Conservation (phyloP, 2,329 filamentous ascomycete species). For the Sporothrix pseudoabietina region DNA sequence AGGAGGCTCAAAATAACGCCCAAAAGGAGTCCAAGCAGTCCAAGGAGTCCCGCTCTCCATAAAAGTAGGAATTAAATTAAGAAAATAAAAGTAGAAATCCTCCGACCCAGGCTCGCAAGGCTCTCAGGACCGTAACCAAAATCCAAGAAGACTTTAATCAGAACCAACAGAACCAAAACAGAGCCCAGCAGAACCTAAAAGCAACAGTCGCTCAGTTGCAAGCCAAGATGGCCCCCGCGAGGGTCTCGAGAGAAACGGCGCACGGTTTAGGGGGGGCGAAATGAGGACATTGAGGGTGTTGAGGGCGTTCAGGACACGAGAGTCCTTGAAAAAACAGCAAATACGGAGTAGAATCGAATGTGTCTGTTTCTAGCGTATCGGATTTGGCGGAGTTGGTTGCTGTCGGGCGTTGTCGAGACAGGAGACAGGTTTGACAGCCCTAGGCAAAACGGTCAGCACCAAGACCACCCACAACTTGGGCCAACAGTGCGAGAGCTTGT, state of each 20-base stretch:
- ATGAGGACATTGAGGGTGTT: not conserved
- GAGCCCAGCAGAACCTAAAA: not conserved
- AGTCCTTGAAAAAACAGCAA: not conserved
- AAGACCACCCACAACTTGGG: not conserved
- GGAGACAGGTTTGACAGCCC: not conserved
- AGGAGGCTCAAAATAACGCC: not conserved
- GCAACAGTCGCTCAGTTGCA: not conserved
- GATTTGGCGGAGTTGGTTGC: not conserved
- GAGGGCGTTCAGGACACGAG: conserved; percentile 8
- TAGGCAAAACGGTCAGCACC: conserved; percentile 10
- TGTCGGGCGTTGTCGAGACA: conserved; percentile 8
- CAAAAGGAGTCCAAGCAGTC: too few relatives aligned
- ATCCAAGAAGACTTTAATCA: not conserved
- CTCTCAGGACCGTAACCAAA: too few relatives aligned
- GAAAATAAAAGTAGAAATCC: not conserved
- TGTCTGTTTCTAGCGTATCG: not conserved
- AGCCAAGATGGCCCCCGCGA: not conserved
- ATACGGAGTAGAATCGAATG: not conserved
- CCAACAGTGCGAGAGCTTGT: not conserved
- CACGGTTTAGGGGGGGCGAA: conserved; percentile 22
- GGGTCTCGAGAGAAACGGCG: not conserved
- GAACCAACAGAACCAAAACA: not conserved
- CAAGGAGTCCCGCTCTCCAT: not conserved
- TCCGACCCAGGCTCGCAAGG: not conserved
- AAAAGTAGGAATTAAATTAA: conserved; percentile 22